Percentiles rank a stretch among this genome's conserved stretches.
Evolutionary conservation across 306 rosid species (phyloP).

Genomic region (Prunus davidiana): DNA sequence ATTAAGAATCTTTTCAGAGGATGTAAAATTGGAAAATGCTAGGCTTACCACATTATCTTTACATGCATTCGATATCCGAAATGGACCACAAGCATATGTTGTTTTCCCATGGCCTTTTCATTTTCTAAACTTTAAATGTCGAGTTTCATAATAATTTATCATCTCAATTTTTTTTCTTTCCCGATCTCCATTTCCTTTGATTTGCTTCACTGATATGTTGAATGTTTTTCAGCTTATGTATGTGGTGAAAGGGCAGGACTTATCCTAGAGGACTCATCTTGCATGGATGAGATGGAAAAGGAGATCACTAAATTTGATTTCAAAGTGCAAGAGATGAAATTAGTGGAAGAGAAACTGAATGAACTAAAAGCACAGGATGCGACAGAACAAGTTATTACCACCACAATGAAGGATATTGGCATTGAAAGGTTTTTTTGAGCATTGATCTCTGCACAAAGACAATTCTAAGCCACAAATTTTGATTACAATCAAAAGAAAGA

Average conservation of each 20-base stretch:
- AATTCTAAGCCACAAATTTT: too few relatives aligned
- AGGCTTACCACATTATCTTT: too few relatives aligned
- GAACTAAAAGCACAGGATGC: conserved; percentile 11
- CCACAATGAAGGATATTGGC: conserved; percentile 36
- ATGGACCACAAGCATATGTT: too few relatives aligned
- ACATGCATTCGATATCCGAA: too few relatives aligned
- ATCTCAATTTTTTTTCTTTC: background rate
- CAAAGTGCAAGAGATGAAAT: conserved; percentile 10
- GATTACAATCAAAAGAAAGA: too few relatives aligned
- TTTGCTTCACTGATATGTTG: background rate
- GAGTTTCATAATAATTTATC: too few relatives aligned
- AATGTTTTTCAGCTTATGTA: conserved; percentile 17
- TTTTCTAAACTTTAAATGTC: too few relatives aligned
- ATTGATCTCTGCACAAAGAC: too few relatives aligned
- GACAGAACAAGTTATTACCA: conserved; percentile 1
- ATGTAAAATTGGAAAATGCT: too few relatives aligned
- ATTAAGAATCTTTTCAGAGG: too few relatives aligned
- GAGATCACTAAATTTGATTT: background rate
- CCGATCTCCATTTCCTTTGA: background rate
- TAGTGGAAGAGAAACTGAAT: conserved; percentile 18
- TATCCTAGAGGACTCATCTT: conserved; percentile 7
- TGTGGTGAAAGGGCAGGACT: conserved; percentile 15
- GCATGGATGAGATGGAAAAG: conserved; percentile 7
- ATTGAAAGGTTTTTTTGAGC: conserved; percentile 19
- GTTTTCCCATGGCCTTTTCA: too few relatives aligned